Conservation (phyloP, 2,329 filamentous ascomycete genomes). For the Hymenotorrendiella dingleyae region DNA sequence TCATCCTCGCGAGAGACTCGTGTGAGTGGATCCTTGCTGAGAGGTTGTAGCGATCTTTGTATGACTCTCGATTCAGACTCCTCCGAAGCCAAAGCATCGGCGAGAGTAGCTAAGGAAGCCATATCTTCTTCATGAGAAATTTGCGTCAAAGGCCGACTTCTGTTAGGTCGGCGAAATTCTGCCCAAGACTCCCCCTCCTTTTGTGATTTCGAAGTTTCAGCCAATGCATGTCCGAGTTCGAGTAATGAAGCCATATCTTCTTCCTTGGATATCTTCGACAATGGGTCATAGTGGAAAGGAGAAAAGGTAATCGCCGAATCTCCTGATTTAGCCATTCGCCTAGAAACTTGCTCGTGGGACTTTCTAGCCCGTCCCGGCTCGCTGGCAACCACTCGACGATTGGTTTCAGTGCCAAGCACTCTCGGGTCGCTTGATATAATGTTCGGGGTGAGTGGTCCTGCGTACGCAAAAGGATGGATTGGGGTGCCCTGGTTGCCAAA, state of each 20-base stretch:
- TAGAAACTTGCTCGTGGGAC: neutral
- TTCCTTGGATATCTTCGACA: neutral
- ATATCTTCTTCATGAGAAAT: slow-evolving; percentile 24
- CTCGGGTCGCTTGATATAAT: too few relatives aligned
- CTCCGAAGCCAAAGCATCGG: slow-evolving; percentile 16
- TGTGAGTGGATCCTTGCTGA: slow-evolving; percentile 6
- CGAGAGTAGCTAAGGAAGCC: slow-evolving; percentile 22
- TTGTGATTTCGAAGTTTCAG: too few relatives aligned
- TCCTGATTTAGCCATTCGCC: neutral
- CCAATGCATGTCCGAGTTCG: too few relatives aligned
- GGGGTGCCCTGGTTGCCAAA: too few relatives aligned
- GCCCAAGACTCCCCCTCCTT: too few relatives aligned
- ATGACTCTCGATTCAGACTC: neutral
- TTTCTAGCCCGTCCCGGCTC: neutral
- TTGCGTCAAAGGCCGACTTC: slow-evolving; percentile 19
- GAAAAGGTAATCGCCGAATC: neutral
- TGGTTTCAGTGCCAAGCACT: neutral
- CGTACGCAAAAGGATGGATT: neutral
- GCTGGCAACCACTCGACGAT: neutral
- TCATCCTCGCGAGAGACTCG: slow-evolving; percentile 20
- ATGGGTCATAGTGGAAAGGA: neutral
- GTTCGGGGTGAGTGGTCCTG: neutral
- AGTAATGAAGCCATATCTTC: too few relatives aligned
- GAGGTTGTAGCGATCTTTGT: neutral
- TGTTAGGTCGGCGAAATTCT: slow-evolving; percentile 2